Evolutionary conservation across 1,284 basidiomycete genomes (phyloP), one percentile per base, ranked within the genome.

Genomic region (Moesziomyces parantarcticus): DNA sequence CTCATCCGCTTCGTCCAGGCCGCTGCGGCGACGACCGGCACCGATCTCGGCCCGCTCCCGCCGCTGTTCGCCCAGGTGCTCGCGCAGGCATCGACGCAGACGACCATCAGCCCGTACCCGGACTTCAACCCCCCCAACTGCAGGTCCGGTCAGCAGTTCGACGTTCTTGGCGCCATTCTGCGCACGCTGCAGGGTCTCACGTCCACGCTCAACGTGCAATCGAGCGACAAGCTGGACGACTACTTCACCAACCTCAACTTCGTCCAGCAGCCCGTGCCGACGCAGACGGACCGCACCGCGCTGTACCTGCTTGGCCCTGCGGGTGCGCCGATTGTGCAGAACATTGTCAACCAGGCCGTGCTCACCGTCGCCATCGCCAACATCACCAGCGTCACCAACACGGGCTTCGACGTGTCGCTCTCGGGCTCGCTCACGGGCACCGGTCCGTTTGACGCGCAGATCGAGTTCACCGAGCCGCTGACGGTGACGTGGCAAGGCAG

Each of bases 271-370:
- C 86, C 86, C 46, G 89, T 92, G 13, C 87, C 89, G 11, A 88
- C 88, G 5, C 71, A 90, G 87, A 90, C 89, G 7, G 91, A 92
- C 75, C 76, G 86, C 59, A 89, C 89, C 0, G 88, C 87, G 0
- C 84, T 92, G 26, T 91, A 88, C 84, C 86, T 92, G 50, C 89
- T 92, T 46, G 89, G 90, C 36, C 89, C 88, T 5, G 81, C 79
- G 7, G 75, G 71, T 62, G 74, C 87, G 3, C 89, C 90, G 18
- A 85, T 91, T 50, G 88, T 90, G 6, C 90, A 92, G 80, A 85
- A 87, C 76, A 86, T 92, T 21, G 91, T 92, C 44, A 87, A 89
- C 62, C 86, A 86, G 41, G 87, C 90, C 2, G 70, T 85, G 8
- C 83, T 92, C 45, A 83, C 85, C 6, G 91, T 92, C 80, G 85